phyloP scores from a whole-genome alignment of 1,284 basidiomycete genomes.

The Boletus smithii region DNA sequence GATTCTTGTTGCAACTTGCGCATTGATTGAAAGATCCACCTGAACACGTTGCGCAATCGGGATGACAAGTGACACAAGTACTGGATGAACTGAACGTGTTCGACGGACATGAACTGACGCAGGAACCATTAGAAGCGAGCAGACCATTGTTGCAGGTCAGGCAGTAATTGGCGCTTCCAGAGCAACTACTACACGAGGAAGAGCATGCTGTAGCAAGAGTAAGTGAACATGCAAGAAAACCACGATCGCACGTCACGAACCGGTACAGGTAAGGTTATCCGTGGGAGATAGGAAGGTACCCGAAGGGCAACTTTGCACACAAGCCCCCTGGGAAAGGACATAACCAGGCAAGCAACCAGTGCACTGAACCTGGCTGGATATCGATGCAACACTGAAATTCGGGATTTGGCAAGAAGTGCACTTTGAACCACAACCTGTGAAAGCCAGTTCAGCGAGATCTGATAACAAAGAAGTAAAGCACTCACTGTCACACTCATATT shows the following conservation, averaged over 20 bases:
- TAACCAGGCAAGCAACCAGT: slow-evolving; percentile 73
- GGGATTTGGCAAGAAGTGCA: slow-evolving; percentile 75
- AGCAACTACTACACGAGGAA: slow-evolving; percentile 68
- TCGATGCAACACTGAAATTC: slow-evolving; percentile 65
- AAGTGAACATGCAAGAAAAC: slow-evolving; percentile 16
- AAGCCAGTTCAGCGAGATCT: background rate
- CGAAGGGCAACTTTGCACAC: slow-evolving; percentile 63
- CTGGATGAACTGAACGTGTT: slow-evolving; percentile 63
- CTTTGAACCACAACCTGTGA: slow-evolving; percentile 67
- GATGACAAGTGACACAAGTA: slow-evolving; percentile 69
- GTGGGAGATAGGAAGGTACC: slow-evolving; percentile 68
- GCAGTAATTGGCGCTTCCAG: slow-evolving; percentile 64
- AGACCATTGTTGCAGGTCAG: slow-evolving; percentile 62
- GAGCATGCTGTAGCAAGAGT: slow-evolving; percentile 55
- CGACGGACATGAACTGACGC: slow-evolving; percentile 69
- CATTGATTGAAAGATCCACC: slow-evolving; percentile 74
- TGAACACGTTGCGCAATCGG: slow-evolving; percentile 76
- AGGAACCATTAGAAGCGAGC: slow-evolving; percentile 67
- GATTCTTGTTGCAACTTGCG: slow-evolving; percentile 58
- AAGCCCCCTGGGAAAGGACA: slow-evolving; percentile 65
- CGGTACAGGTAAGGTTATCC: slow-evolving; percentile 66
- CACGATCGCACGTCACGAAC: slow-evolving; percentile 38
- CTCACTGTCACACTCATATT: slow-evolving; percentile 76
- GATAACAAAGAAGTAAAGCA: slow-evolving; percentile 17
- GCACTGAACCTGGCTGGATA: slow-evolving; percentile 63